phyloP scores from a whole-genome alignment of 805 yeast species.

The Kluyveromyces siamensis region DNA sequence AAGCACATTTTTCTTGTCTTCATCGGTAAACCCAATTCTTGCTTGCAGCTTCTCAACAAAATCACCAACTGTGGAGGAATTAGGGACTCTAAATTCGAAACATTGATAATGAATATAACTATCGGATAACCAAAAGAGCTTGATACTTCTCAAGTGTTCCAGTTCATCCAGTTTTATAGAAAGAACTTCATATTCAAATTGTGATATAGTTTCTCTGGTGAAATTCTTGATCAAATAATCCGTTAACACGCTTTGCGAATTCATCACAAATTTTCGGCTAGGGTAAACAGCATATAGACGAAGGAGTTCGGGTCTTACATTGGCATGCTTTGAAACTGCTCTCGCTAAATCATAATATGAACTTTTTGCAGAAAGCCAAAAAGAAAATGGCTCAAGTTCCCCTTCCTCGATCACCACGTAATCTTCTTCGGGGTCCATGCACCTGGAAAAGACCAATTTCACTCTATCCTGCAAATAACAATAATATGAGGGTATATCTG shows the following conservation, averaged over 20 bases:
- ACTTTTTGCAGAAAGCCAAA: constrained; percentile 63
- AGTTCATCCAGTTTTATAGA: constrained; percentile 66
- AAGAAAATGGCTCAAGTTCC: constrained; percentile 32
- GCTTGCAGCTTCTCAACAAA: constrained; percentile 47
- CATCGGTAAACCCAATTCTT: constrained; percentile 43
- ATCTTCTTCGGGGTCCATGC: constrained; percentile 18
- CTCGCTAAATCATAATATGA: constrained; percentile 50
- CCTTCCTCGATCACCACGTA: constrained; percentile 14
- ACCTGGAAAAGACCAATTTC: constrained; percentile 40
- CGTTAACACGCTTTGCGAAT: constrained; percentile 25
- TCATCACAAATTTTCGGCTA: constrained; percentile 46
- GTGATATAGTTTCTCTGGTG: constrained; percentile 30
- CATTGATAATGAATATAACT: constrained; percentile 63
- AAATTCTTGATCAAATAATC: constrained; percentile 31
- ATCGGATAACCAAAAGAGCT: constrained; percentile 62
- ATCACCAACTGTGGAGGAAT: constrained; percentile 44
- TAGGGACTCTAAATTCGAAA: constrained; percentile 62
- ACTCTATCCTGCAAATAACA: constrained; percentile 50
- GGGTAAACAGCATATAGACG: constrained; percentile 57
- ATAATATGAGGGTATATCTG: constrained; percentile 40
- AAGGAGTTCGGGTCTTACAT: constrained; percentile 49
- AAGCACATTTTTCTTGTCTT: constrained; percentile 38
- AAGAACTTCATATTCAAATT: constrained; percentile 67
- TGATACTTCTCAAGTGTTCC: constrained; percentile 63
- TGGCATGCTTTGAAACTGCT: constrained; percentile 47